Base-by-base conservation (phyloP, 441 rosid species). In the Corymbia citriodora region DNA sequence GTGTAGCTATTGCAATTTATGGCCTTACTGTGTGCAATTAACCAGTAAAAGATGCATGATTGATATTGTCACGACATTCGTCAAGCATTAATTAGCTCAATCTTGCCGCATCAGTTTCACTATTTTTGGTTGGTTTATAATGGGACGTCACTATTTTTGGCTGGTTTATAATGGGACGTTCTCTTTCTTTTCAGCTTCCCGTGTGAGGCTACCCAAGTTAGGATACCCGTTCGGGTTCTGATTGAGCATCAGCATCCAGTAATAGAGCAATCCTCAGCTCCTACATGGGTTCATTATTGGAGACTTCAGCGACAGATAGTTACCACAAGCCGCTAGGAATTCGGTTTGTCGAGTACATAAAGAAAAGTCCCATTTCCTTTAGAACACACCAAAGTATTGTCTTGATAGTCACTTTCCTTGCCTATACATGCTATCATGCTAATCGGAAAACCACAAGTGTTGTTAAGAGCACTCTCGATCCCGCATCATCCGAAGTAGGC, bases 381-480 rank as follows among this genome's bases (percentile, higher is more conserved):
- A 95, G 93, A 88, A 93, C 95, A 19, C 94, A 94, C 88, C 99
- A 96, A 95, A 95, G 93, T 63, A 92, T 96, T 88, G 99, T 97
- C n/a, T 94, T 97, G 93, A 93, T 96, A 87, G 95, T 97, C 23
- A 98, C 99, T 72, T 97, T 98, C 89, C 91, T 96, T 0, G 97
- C 99, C 10, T 98, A 97, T 89, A 61, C 97, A 11, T 94, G 97
- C 93, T 98, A 96, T 90, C 99, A 97, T 91, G 97, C 97, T 5
- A 92, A 97, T 14, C 91, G 99, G 74, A 98, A 98, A 93, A 96
- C 99, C 59, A 95, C 96, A 21, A 97, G 99, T 93, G 94, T 98
- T 90, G 99, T 98, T 88, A 96, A 97, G 89, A 96, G 99, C 88
- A 91, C 95, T 9, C 99, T 98, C 59, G 99, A 98, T 92, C 99